Evolutionary conservation across 768 basidiomycete genomes (phyloP).

Genomic region (Amanita phalloides): DNA sequence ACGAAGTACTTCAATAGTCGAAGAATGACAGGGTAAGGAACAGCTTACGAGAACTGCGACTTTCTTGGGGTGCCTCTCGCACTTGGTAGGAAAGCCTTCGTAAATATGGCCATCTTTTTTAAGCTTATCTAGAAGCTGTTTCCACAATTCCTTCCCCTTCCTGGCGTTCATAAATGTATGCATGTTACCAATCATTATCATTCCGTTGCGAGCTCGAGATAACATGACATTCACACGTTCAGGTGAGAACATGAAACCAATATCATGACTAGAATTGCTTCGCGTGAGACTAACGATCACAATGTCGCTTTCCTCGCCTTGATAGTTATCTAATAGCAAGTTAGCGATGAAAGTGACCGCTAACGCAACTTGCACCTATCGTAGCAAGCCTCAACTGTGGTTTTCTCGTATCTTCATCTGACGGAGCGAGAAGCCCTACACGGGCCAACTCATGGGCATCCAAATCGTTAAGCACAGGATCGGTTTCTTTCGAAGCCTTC

Average conservation of each 20-base stretch:
- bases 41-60: constrained; percentile 22
- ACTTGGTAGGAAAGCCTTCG: constrained; percentile 47
- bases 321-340: constrained; percentile 50
- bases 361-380: constrained; percentile 33
- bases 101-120: constrained; percentile 34
- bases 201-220: constrained; percentile 53
- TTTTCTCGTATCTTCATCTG: constrained; percentile 28
- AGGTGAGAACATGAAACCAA: constrained; percentile 64
- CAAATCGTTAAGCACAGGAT: constrained; percentile 54
- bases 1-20: background rate
- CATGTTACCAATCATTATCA: constrained; percentile 58
- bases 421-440: constrained; percentile 37
- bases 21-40: background rate
- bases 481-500: constrained; percentile 25
- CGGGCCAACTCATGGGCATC: constrained; percentile 47
- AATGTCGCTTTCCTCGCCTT: constrained; percentile 67
- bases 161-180: constrained; percentile 43
- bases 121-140: constrained; percentile 34
- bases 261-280: constrained; percentile 43
- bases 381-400: constrained; percentile 47
- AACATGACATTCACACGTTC: constrained; percentile 64
- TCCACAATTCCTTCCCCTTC: constrained; percentile 44
- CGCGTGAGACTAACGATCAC: constrained; percentile 52
- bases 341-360: background rate
- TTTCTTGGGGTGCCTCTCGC: constrained; percentile 40